phyloP scores from a whole-genome alignment of 805 yeast genomes.

The Kuraishia hungarica region DNA sequence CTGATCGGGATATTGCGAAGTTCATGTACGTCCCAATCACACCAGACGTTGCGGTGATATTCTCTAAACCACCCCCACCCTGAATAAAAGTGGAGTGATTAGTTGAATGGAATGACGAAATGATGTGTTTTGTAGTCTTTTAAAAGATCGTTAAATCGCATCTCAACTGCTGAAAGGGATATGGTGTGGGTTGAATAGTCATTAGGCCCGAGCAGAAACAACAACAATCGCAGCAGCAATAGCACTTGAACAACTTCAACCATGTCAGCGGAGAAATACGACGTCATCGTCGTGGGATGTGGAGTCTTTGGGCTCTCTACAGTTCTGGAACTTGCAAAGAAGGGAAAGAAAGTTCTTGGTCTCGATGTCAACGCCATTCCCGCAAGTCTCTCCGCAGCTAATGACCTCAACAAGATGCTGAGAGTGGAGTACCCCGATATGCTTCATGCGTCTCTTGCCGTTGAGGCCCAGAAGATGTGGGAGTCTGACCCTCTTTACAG shows the following conservation, averaged over 20 bases:
- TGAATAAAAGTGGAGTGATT: not conserved
- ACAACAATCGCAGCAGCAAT: not conserved
- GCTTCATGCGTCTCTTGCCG: constrained; percentile 31
- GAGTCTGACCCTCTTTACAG: constrained; percentile 23
- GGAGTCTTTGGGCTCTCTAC: constrained; percentile 41
- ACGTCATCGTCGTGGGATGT: constrained; percentile 22
- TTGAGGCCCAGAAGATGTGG: constrained; percentile 37
- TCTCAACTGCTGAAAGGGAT: not conserved
- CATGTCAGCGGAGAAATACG: not conserved
- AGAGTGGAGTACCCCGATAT: constrained; percentile 37
- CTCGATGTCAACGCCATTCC: constrained; percentile 34
- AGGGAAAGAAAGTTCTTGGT: constrained; percentile 24
- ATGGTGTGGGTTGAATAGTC: no score
- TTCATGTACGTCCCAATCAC: no score
- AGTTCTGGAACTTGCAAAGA: constrained; percentile 25
- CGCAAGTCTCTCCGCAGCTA: constrained; percentile 37
- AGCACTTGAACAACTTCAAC: not conserved
- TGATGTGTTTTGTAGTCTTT: no score
- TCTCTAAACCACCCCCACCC: no score
- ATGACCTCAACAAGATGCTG: constrained; percentile 40
- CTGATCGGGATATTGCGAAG: not conserved
- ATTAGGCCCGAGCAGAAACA: not conserved
- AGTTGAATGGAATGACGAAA: no score
- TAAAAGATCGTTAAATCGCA: not conserved
- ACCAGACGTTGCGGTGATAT: no score